These are phyloP conservation scores for Suillus lakei DNA, from an alignment of 768 basidiomycete species.

Conservation along the genomic window DNA sequence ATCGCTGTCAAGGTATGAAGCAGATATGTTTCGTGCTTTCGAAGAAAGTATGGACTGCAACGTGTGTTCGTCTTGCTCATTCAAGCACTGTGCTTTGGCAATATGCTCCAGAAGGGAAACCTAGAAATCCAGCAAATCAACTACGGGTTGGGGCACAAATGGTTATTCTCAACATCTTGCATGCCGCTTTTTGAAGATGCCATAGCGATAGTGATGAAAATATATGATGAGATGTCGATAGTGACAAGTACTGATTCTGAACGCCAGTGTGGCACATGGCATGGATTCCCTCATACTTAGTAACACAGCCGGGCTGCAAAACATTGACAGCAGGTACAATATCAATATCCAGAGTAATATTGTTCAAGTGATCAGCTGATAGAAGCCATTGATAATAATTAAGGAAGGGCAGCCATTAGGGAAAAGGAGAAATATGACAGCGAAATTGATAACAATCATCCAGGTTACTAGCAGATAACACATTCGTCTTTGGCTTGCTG, in stretches of 20 bases:
- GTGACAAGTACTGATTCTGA: not conserved
- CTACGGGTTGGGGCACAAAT: constrained; percentile 1
- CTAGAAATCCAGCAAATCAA: constrained; percentile 31
- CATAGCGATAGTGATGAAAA: not conserved
- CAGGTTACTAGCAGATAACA: constrained; percentile 62
- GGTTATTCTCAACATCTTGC: constrained; percentile 33
- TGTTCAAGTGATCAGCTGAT: constrained; percentile 6
- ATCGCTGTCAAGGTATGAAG: constrained; percentile 63
- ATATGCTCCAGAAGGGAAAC: constrained; percentile 61
- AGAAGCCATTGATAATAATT: constrained; percentile 5
- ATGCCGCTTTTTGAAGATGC: constrained; percentile 6
- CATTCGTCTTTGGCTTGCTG: constrained; percentile 95
- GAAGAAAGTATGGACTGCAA: constrained; percentile 53
- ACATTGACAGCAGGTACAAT: constrained; percentile 24
- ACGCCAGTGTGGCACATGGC: not conserved
- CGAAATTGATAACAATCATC: not conserved
- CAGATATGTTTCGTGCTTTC: constrained; percentile 49
- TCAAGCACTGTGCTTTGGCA: constrained; percentile 70
- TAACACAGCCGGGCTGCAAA: constrained; percentile 6
- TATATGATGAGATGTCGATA: not conserved
- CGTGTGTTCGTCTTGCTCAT: constrained; percentile 58
- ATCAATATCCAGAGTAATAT: constrained; percentile 7
- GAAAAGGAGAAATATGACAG: not conserved
- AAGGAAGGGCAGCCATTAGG: not conserved
- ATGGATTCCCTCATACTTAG: not conserved